A percentile compares a stretch with the other conserved stretches of the same genome.
Evolutionary conservation across 768 basidiomycete species (phyloP).

Genomic region (Naganishia onofrii): DNA sequence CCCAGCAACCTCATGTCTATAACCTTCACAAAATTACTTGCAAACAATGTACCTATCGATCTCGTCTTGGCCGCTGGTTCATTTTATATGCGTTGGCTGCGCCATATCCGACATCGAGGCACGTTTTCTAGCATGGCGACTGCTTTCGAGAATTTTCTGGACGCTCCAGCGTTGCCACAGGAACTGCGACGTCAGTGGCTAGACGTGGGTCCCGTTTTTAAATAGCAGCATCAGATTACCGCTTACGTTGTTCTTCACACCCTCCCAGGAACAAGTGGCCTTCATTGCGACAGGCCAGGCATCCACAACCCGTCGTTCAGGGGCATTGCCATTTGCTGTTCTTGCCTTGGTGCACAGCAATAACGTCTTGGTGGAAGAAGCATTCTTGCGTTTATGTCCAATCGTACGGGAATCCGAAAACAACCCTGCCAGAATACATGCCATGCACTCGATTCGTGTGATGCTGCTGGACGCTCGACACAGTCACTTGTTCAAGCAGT

Average conservation of each 20-base stretch:
- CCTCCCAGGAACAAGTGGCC: slow-evolving; percentile 38
- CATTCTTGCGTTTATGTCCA: slow-evolving; percentile 35
- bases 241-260: neutral
- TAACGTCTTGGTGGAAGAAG: slow-evolving; percentile 36
- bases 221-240: neutral
- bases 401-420: slow-evolving; percentile 37
- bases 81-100: slow-evolving; percentile 46
- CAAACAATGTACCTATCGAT: slow-evolving; percentile 6
- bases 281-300: slow-evolving; percentile 39
- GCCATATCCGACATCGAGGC: slow-evolving; percentile 49
- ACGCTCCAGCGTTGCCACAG: slow-evolving; percentile 12
- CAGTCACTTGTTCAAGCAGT: slow-evolving; percentile 37
- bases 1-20: slow-evolving; percentile 36
- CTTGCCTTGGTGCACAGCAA: slow-evolving; percentile 43
- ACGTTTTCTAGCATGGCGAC: slow-evolving; percentile 48
- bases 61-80: slow-evolving; percentile 38
- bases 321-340: slow-evolving; percentile 46
- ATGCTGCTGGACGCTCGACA: slow-evolving; percentile 47
- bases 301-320: slow-evolving; percentile 49
- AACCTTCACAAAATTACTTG: slow-evolving; percentile 9
- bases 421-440: slow-evolving; percentile 48
- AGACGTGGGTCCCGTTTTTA: slow-evolving; percentile 32
- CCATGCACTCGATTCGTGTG: slow-evolving; percentile 48
- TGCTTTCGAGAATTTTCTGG: slow-evolving; percentile 42
- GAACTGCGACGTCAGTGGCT: slow-evolving; percentile 37